phyloP scores from a whole-genome alignment of 805 yeast genomes.

The Candida michaelii region DNA sequence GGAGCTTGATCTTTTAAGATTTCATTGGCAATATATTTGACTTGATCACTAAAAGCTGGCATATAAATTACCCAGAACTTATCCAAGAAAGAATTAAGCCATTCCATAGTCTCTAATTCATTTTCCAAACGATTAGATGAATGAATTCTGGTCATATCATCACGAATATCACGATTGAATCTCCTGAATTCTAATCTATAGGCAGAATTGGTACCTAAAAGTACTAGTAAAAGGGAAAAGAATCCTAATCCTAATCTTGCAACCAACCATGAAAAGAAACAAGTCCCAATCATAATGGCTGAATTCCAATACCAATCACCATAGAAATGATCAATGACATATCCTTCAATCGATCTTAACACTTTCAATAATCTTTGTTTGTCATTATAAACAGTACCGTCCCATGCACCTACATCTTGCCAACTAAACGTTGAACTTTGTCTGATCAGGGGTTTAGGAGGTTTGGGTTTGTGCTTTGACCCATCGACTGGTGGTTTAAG shows the following conservation, averaged over 20 bases:
- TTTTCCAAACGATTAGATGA: conserved; percentile 65
- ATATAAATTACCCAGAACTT: conserved; percentile 87
- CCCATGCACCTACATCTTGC: conserved; percentile 42
- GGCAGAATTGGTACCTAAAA: conserved; percentile 61
- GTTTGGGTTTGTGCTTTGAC: conserved; percentile 5
- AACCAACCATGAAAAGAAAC: conserved; percentile 67
- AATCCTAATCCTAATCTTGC: conserved; percentile 66
- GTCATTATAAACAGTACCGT: conserved; percentile 17
- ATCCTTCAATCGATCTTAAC: conserved; percentile 49
- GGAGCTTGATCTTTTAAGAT: conserved; percentile 71
- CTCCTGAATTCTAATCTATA: conserved; percentile 74
- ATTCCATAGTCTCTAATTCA: conserved; percentile 70
- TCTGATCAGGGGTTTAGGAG: conserved; percentile 23
- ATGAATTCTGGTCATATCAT: conserved; percentile 67
- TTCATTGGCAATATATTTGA: conserved; percentile 66
- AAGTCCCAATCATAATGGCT: conserved; percentile 62
- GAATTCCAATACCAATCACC: conserved; percentile 75
- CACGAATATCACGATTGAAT: conserved; percentile 70
- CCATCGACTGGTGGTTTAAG: conserved; percentile 19
- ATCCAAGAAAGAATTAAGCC: conserved; percentile 75
- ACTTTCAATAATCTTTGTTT: conserved; percentile 25
- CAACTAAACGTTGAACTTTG: conserved; percentile 39
- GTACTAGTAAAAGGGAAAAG: conserved; percentile 58
- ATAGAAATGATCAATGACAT: conserved; percentile 65
- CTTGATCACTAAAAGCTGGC: conserved; percentile 81